phyloP scores from a whole-genome alignment of 2,329 filamentous ascomycete species.

The Mollisiaceae sp. region DNA sequence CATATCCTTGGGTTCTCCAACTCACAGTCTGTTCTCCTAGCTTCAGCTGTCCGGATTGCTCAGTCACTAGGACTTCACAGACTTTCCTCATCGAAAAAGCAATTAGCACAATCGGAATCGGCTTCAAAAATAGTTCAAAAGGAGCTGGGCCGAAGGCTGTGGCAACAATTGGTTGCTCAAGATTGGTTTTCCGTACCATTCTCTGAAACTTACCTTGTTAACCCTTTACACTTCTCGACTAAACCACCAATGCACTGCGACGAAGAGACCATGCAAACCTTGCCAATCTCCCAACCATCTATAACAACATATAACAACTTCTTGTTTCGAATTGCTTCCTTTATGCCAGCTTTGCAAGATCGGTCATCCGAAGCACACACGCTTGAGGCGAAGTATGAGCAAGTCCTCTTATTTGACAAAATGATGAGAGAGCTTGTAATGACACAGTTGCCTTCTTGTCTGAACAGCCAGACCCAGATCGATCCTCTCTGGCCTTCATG shows the following conservation, averaged over 20 bases:
- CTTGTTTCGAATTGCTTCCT: slow-evolving; percentile 25
- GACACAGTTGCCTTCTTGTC: slow-evolving; percentile 27
- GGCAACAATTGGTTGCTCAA: slow-evolving; percentile 31
- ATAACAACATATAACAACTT: slow-evolving; percentile 30
- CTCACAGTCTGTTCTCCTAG: slow-evolving; percentile 51
- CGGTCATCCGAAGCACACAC: slow-evolving; percentile 19
- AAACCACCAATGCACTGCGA: slow-evolving; percentile 27
- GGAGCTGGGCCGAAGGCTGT: slow-evolving; percentile 28
- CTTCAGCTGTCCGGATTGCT: slow-evolving; percentile 52
- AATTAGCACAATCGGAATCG: slow-evolving; percentile 21
- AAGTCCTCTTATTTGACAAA: slow-evolving; percentile 30
- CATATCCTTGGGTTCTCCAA: slow-evolving; percentile 54
- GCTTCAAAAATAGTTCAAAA: slow-evolving; percentile 24
- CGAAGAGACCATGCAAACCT: slow-evolving; percentile 26
- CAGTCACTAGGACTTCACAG: slow-evolving; percentile 53
- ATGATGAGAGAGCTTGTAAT: slow-evolving; percentile 32
- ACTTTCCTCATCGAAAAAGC: slow-evolving; percentile 36
- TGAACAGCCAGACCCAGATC: slow-evolving; percentile 27
- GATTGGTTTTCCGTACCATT: slow-evolving; percentile 35
- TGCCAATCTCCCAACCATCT: slow-evolving; percentile 20
- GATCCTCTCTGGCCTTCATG: slow-evolving; percentile 29
- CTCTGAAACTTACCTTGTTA: slow-evolving; percentile 34
- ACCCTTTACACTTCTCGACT: slow-evolving; percentile 28
- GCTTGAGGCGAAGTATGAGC: slow-evolving; percentile 28
- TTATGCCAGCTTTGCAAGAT: slow-evolving; percentile 32